phyloP scores from a whole-genome alignment of 495 filamentous ascomycete species.

The Lindgomyces ingoldianus region DNA sequence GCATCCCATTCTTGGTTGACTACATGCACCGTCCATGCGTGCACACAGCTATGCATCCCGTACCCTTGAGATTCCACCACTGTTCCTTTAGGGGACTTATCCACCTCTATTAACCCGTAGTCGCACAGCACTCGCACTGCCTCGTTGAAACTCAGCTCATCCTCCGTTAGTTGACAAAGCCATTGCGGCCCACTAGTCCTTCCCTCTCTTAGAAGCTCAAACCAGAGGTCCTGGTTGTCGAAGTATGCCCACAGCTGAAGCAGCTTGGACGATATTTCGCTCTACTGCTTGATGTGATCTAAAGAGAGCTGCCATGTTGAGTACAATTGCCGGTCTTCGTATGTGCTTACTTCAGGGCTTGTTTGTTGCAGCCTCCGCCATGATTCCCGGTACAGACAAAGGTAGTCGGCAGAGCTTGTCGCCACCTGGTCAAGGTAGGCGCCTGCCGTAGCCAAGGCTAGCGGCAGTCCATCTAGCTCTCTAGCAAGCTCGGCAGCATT shows the following conservation, averaged over 20 bases:
- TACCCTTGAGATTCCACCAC: constrained; percentile 41
- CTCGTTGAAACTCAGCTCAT: constrained; percentile 41
- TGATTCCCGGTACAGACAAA: constrained; percentile 40
- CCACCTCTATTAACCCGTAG: constrained; percentile 40
- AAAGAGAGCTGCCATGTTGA: constrained; percentile 53
- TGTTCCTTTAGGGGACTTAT: constrained; percentile 25
- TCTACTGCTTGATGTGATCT: constrained; percentile 44
- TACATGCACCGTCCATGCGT: constrained; percentile 45
- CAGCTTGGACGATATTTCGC: too few species aligned
- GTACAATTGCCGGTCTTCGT: constrained; percentile 45
- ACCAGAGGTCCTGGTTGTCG: constrained; percentile 58
- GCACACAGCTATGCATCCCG: too few species aligned
- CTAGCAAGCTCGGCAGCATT: constrained; percentile 12
- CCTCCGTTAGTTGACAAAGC: constrained; percentile 40
- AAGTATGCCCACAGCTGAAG: too few species aligned
- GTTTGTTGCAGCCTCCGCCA: constrained; percentile 38
- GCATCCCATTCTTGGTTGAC: constrained; percentile 41
- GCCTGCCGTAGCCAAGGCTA: constrained; percentile 35
- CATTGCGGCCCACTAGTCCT: constrained; percentile 34
- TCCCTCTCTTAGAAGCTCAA: constrained; percentile 45
- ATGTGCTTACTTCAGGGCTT: constrained; percentile 38
- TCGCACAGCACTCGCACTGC: constrained; percentile 41
- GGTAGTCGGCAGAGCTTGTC: constrained; percentile 29
- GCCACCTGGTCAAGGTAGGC: constrained; percentile 29
- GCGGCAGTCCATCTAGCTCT: constrained; percentile 34